Evolutionary conservation across 768 basidiomycete species (phyloP).

Genomic region (Hemileccinum rubropunctum): DNA sequence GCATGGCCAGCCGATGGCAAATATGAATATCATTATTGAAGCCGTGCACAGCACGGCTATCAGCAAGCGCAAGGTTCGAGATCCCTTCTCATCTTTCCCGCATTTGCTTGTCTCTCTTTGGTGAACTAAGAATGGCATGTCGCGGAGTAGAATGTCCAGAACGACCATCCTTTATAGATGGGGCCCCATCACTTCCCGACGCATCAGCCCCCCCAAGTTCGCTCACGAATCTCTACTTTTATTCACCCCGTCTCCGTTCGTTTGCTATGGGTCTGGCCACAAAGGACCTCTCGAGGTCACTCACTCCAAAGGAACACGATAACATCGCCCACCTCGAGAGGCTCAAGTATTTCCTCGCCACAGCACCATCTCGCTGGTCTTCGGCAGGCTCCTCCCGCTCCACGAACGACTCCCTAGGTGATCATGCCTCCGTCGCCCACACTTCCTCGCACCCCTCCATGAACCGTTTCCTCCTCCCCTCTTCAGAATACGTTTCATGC

Average conservation of each 20-base stretch:
- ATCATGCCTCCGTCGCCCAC: conserved; percentile 33
- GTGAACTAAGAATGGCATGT: conserved; percentile 18
- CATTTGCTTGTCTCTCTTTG: conserved; percentile 21
- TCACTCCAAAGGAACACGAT: conserved; percentile 64
- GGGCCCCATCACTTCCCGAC: neutral
- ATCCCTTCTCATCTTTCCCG: conserved; percentile 18
- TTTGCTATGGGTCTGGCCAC: conserved; percentile 27
- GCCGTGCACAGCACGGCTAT: conserved; percentile 32
- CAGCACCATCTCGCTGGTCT: conserved; percentile 76
- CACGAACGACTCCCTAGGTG: conserved; percentile 11
- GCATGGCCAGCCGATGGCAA: conserved; percentile 26
- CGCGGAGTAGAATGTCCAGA: conserved; percentile 22
- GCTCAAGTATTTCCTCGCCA: conserved; percentile 87
- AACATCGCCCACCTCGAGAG: conserved; percentile 72
- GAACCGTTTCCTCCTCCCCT: conserved; percentile 84
- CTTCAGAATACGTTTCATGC: conserved; percentile 86
- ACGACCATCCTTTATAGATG: conserved; percentile 27
- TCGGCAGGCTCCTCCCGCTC: conserved; percentile 32
- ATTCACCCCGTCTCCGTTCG: conserved; percentile 11
- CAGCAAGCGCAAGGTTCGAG: conserved; percentile 27
- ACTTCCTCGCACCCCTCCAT: conserved; percentile 71
- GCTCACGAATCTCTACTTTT: conserved; percentile 2
- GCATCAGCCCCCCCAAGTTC: conserved; percentile 14
- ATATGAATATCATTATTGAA: conserved; percentile 23
- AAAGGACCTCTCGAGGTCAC: conserved; percentile 40